Conservation (phyloP, 768 basidiomycete genomes). For the Favolaschia claudopus region DNA sequence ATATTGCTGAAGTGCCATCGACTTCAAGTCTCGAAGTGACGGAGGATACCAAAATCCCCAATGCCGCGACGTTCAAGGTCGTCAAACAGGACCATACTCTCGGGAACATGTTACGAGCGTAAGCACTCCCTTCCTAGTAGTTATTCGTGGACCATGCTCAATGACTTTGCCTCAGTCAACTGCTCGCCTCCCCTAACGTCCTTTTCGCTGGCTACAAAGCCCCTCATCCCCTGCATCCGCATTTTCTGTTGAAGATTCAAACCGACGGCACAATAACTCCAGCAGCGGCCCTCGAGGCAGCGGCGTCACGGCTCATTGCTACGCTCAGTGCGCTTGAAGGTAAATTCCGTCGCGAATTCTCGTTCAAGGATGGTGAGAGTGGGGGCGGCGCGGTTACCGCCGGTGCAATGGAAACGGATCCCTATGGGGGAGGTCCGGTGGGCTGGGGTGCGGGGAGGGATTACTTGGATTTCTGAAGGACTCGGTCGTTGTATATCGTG, state of each 20-base stretch:
- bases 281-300: slow-evolving; percentile 81
- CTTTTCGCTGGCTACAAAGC: slow-evolving; percentile 99
- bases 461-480: slow-evolving; percentile 61
- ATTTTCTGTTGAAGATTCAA: slow-evolving; percentile 95
- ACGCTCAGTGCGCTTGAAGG: slow-evolving; percentile 71
- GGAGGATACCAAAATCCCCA: slow-evolving; percentile 98
- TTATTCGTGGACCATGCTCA: slow-evolving; percentile 2
- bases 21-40: slow-evolving; percentile 79
- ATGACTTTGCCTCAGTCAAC: slow-evolving; percentile 66
- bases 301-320: slow-evolving; percentile 82
- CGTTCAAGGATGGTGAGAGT: slow-evolving; percentile 76
- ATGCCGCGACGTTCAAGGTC: slow-evolving; percentile 94
- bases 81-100: slow-evolving; percentile 98
- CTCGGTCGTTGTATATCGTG: background rate
- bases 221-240: slow-evolving; percentile 93
- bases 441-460: slow-evolving; percentile 45
- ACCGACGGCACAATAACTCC: slow-evolving; percentile 90
- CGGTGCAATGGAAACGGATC: too few relatives aligned
- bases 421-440: too few relatives aligned
- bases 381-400: slow-evolving; percentile 29
- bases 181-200: slow-evolving; percentile 85
- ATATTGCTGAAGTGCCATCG: slow-evolving; percentile 15
- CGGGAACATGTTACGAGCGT: slow-evolving; percentile 97
- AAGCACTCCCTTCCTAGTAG: slow-evolving; percentile 33
- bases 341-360: slow-evolving; percentile 86